Base-by-base conservation (phyloP, 1,284 basidiomycete species). In the Trichosporon sp. region DNA sequence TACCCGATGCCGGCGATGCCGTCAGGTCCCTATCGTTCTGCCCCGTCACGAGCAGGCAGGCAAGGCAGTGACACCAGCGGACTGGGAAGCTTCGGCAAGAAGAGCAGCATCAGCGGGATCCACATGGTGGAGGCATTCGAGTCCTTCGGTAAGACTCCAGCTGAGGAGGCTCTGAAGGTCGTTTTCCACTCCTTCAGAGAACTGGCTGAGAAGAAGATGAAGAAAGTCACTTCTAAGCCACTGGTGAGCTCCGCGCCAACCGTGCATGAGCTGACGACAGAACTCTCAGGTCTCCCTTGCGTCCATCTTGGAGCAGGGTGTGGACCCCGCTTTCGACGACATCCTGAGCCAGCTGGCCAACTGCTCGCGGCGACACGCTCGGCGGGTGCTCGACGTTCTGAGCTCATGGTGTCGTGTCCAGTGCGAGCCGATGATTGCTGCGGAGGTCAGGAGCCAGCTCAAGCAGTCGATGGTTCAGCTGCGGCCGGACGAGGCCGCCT, bases 381-480 rank as follows among this genome's bases (percentile, higher is more conserved):
- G 93, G 76, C 88, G 90, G 48, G 93, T 98, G 4, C 87, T 96
- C 40, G 92, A 95, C 73, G 91, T 93, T 4, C 88, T 97, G 68
- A 91, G 91, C 86, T 89, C 91, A 21, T 98, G 96, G 96, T 88
- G 92, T 71, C 87, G 90, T 69, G 89, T 87, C 56, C 92, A 95
- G 79, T 88, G 87, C 54, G 91, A 92, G 71, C 88, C 86, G 19
- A 88, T 91, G 26, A 84, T 86, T 11, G 84, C 86, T 1, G 88
- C 75, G 21, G 82, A 82, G 68, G 78, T 81, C 7, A 73, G 80
- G n/a, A 70, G 75, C 2, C 79, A 81, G 68, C 71, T 80, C 2
- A 77, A 79, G 31, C 77, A 78, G 59, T 77, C 80, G 1, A 71
- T 81, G 26, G 80, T 81, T 0, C 79, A 80, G 38, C 78, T 80